Percentiles rank a stretch among this genome's conserved stretches.
Evolutionary conservation across 495 filamentous ascomycete genomes (phyloP).

Genomic region (Xylaria telfairii): DNA sequence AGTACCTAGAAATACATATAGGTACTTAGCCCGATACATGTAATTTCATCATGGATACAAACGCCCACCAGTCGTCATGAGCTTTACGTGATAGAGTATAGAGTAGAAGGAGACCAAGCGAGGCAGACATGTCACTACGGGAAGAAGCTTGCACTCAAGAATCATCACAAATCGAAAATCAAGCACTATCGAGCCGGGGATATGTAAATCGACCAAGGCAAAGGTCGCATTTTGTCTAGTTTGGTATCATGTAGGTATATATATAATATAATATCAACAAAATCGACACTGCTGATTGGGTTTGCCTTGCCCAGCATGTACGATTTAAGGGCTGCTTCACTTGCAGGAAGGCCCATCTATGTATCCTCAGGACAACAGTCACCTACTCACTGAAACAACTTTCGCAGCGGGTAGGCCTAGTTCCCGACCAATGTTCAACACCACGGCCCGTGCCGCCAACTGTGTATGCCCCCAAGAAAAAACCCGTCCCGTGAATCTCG

Average conservation of each 20-base stretch:
- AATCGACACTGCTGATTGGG: neutral
- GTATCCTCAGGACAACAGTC: neutral
- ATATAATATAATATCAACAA: constrained; percentile 25
- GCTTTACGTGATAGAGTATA: too few species aligned
- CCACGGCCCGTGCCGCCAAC: neutral
- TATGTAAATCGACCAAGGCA: neutral
- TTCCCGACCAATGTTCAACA: neutral
- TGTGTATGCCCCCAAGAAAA: neutral
- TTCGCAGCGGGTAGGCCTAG: neutral
- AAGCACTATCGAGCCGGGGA: neutral
- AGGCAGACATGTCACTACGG: neutral
- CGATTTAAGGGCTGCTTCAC: neutral
- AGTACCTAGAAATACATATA: too few species aligned
- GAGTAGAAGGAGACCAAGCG: too few species aligned
- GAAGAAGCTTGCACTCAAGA: neutral
- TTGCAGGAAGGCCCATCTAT: neutral
- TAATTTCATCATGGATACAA: too few species aligned
- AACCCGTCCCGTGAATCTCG: neutral
- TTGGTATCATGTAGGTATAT: constrained; percentile 5
- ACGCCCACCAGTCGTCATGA: too few species aligned
- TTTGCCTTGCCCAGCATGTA: neutral
- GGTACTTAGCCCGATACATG: too few species aligned
- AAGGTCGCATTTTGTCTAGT: constrained; percentile 1
- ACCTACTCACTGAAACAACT: neutral
- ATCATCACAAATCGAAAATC: neutral